A percentile compares a stretch with the other conserved stretches of the same genome.
Conservation (phyloP, 2,329 filamentous ascomycete species). For the Domatiomyces catenatus region DNA sequence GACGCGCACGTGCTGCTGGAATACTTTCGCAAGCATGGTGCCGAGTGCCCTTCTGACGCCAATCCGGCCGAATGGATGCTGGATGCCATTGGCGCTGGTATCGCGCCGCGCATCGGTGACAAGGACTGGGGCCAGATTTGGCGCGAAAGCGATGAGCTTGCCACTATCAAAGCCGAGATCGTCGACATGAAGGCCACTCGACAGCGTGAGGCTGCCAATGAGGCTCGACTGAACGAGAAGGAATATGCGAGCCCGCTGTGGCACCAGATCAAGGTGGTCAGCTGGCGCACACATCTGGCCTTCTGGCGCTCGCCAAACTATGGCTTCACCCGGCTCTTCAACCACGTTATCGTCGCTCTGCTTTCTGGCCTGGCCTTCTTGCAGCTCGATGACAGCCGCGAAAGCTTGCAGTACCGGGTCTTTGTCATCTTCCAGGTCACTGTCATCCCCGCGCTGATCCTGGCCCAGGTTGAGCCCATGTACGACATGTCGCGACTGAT, state of each 20-base stretch:
- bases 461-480: constrained; percentile 68
- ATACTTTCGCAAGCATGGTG: constrained; percentile 40
- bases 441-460: constrained; percentile 54
- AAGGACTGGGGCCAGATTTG: constrained; percentile 71
- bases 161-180: constrained; percentile 51
- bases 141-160: constrained; percentile 56
- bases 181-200: constrained; percentile 49
- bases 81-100: constrained; percentile 58
- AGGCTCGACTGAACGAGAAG: constrained; percentile 39
- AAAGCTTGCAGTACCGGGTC: constrained; percentile 62
- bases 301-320: constrained; percentile 67
- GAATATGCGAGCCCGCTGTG: constrained; percentile 69
- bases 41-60: constrained; percentile 35
- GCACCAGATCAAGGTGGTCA: constrained; percentile 50
- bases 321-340: constrained; percentile 61
- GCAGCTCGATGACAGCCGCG: constrained; percentile 47
- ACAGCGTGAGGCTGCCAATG: constrained; percentile 30
- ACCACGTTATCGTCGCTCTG: constrained; percentile 53
- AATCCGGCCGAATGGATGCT: constrained; percentile 39
- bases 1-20: constrained; percentile 57
- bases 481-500: constrained; percentile 66
- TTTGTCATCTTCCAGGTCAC: constrained; percentile 56
- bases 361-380: constrained; percentile 69
- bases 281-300: constrained; percentile 53
- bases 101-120: constrained; percentile 53